phyloP scores from a whole-genome alignment of 2,329 filamentous ascomycete genomes.

The Fusarium ambrosium region DNA sequence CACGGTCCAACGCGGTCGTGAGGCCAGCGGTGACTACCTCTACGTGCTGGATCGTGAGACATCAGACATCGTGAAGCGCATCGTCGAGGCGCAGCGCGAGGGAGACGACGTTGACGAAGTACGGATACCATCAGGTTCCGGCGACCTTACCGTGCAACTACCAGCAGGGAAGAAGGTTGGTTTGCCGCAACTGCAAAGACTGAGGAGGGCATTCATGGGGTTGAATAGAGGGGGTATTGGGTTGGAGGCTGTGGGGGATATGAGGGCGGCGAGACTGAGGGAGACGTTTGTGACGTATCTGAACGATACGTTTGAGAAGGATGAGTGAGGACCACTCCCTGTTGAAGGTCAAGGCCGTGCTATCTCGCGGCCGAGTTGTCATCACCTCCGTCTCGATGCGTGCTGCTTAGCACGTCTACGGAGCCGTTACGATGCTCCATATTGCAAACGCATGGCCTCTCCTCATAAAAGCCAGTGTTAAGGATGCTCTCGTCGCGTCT shows the following conservation, averaged over 20 bases:
- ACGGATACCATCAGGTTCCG: slow-evolving; percentile 56
- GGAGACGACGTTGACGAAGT: slow-evolving; percentile 73
- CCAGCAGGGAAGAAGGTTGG: slow-evolving; percentile 73
- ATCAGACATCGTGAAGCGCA: slow-evolving; percentile 78
- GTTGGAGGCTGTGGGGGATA: slow-evolving; percentile 66
- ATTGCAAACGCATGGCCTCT: background rate
- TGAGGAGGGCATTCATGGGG: slow-evolving; percentile 82
- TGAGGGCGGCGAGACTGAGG: slow-evolving; percentile 67
- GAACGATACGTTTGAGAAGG: slow-evolving; percentile 74
- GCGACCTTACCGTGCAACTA: slow-evolving; percentile 71
- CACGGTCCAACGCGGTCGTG: slow-evolving; percentile 73
- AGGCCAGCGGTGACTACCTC: slow-evolving; percentile 79
- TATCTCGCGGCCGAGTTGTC: background rate
- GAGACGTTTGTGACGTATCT: slow-evolving; percentile 76
- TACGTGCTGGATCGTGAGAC: slow-evolving; percentile 85
- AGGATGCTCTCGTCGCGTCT: background rate
- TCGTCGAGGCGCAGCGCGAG: slow-evolving; percentile 78
- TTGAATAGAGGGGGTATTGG: slow-evolving; percentile 80
- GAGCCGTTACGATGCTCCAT: background rate
- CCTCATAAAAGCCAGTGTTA: background rate
- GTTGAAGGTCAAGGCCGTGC: background rate
- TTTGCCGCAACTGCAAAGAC: slow-evolving; percentile 81
- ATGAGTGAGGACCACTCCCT: slow-evolving; percentile 55
- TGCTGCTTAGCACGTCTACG: background rate
- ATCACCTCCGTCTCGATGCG: background rate